Evolutionary conservation across 345 rosid species (phyloP), one percentile per base, ranked within the genome.

Genomic region (Lumnitzera littorea): DNA sequence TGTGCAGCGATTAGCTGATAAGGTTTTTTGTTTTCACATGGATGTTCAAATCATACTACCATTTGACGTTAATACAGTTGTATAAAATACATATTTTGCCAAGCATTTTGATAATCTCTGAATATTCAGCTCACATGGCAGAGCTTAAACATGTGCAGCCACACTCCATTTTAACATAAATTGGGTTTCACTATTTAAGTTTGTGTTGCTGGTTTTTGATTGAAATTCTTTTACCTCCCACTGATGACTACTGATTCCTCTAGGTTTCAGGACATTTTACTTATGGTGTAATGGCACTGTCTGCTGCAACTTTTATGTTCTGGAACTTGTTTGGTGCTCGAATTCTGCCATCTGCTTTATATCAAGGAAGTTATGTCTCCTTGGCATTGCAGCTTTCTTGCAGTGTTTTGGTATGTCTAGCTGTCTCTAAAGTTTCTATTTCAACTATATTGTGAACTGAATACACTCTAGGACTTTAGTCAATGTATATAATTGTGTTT

Each of bases 181-280:
- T 17, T 14, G n/a, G 15, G 48, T 54, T 63, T 64, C 16, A 20
- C 56, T 41, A 20, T 27, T 17, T 49, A 41, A 11, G 1, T 55
- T 7, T 50, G 24, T 51, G 31, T 31, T 13, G 14, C 46, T 15
- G 46, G 15, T 9, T 36, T 6, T 36, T 36, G 7, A 29, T 14
- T 27, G 46, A 20, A 52, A 16, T 27, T 57, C 17, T 20, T 64
- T 31, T 56, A 51, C 62, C 51, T 31, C 24, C 46, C 31, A 64
- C 47, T 55, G 53, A 16, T 50, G 17, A 58, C 48, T 63, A 53
- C 71, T 11, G 7, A 50, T 61, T 46, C 54, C 62, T 53, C 29
- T 68, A 92, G 98, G 96, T 92, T 13, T 79, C 98, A 58, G 98
- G 98, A 66, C 90, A 85, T 63, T 89, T 92, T 70, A 87, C 98